These are phyloP conservation scores for Roridomyces roridus DNA, from an alignment of 768 basidiomycete genomes.

Conservation along the genomic window DNA sequence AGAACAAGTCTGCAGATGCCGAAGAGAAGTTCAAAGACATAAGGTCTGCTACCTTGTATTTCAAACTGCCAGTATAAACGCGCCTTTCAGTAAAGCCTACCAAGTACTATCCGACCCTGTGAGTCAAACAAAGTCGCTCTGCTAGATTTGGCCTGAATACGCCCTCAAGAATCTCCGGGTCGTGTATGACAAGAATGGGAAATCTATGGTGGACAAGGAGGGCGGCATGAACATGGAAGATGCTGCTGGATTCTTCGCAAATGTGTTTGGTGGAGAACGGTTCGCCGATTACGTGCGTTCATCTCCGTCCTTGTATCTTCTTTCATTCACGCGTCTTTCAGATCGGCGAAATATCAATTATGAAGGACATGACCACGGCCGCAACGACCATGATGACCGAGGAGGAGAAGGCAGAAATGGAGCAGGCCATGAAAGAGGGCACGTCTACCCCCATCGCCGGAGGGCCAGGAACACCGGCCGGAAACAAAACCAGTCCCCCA, in stretches of 20 bases:
- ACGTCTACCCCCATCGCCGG: constrained; percentile 29
- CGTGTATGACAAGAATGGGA: constrained; percentile 96
- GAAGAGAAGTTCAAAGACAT: constrained; percentile 98
- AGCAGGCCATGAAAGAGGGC: constrained; percentile 66
- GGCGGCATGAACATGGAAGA: constrained; percentile 85
- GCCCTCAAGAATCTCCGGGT: constrained; percentile 72
- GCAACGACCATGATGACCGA: constrained; percentile 90
- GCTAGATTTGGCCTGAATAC: constrained; percentile 3
- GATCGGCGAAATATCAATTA: constrained; percentile 96
- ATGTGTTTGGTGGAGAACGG: constrained; percentile 94
- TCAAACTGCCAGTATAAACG: background rate
- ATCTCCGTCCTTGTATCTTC: background rate
- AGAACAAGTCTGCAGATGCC: constrained; percentile 91
- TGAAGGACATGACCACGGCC: constrained; percentile 91
- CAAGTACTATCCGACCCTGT: constrained; percentile 89
- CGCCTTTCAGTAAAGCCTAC: constrained; percentile 81
- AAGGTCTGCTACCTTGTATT: constrained; percentile 54
- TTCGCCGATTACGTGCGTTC: constrained; percentile 85
- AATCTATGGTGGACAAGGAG: constrained; percentile 85
- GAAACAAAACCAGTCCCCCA: constrained; percentile 13
- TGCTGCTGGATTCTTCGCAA: constrained; percentile 92
- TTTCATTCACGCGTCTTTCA: constrained; percentile 34
- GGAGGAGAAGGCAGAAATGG: constrained; percentile 90
- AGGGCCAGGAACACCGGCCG: constrained; percentile 4
- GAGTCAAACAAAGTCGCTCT: constrained; percentile 34